Conservation (phyloP, 257 asterid genomes). For the Leonotis leonurus region DNA sequence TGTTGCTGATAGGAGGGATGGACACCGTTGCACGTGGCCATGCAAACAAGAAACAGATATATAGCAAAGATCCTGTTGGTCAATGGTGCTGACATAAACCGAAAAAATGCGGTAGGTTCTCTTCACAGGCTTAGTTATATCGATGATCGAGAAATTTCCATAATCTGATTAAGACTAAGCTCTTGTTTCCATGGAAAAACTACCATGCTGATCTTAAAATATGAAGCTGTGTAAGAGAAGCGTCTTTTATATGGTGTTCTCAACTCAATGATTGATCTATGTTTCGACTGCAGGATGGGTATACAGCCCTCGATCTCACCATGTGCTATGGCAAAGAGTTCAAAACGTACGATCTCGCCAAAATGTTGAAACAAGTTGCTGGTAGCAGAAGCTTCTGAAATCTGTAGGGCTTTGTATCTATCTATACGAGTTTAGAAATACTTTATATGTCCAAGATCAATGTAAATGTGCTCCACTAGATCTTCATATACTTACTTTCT, state of each 20-base stretch:
- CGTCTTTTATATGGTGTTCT: neutral
- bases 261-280: neutral
- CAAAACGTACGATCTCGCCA: conserved; percentile 87
- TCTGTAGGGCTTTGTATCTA: conserved; percentile 3
- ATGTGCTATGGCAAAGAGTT: conserved; percentile 87
- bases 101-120: conserved; percentile 58
- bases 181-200: too few species aligned
- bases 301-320: conserved; percentile 65
- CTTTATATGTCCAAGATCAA: neutral
- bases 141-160: neutral
- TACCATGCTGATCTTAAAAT: neutral
- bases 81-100: conserved; percentile 76
- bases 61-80: conserved; percentile 62
- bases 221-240: neutral
- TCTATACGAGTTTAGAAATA: neutral
- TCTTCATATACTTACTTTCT: neutral
- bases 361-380: conserved; percentile 71
- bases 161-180: too few species aligned
- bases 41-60: conserved; percentile 82
- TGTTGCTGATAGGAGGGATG: conserved; percentile 68
- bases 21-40: conserved; percentile 87
- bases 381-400: conserved; percentile 36
- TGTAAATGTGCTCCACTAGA: neutral
- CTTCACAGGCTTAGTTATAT: neutral
- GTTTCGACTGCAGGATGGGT: conserved; percentile 47